Conservation (phyloP, 768 basidiomycete species). For the Tricholoma furcatifolium region DNA sequence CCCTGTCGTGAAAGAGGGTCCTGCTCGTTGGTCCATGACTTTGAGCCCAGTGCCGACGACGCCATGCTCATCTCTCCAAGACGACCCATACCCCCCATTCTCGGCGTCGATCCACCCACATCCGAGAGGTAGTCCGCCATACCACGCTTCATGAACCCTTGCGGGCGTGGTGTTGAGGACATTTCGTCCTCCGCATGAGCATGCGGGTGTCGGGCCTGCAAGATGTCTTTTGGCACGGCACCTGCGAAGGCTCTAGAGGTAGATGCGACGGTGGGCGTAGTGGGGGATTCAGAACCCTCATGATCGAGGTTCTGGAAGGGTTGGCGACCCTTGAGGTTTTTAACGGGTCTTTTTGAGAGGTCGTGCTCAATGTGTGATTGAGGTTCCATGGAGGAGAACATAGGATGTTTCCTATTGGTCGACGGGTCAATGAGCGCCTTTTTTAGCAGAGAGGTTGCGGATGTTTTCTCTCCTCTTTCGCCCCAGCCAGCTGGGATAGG, state of each 20-base stretch:
- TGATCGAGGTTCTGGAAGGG: constrained; percentile 17
- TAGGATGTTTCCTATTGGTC: constrained; percentile 6
- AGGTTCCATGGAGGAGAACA: constrained; percentile 4
- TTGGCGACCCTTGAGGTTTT: constrained; percentile 28
- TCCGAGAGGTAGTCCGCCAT: constrained; percentile 12
- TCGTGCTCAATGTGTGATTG: constrained; percentile 5
- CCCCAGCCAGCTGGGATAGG: constrained; percentile 17
- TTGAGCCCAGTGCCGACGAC: not conserved
- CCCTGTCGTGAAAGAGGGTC: not conserved
- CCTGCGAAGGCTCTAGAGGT: constrained; percentile 12
- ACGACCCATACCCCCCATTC: not conserved
- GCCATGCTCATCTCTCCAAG: constrained; percentile 1
- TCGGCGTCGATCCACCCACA: constrained; percentile 7
- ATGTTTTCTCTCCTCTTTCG: constrained; percentile 11
- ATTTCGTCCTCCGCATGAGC: constrained; percentile 14
- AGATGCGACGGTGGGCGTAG: constrained; percentile 10
- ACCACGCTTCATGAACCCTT: constrained; percentile 5
- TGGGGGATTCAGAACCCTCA: constrained; percentile 12
- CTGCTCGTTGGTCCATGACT: constrained; percentile 6
- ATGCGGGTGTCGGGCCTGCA: constrained; percentile 5
- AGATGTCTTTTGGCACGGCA: constrained; percentile 14
- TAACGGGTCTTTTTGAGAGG: constrained; percentile 25
- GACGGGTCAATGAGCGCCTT: constrained; percentile 13
- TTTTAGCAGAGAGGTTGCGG: constrained; percentile 12
- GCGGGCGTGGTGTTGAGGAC: constrained; percentile 18